Base-by-base conservation (phyloP, 2,329 filamentous ascomycete species). In the Plenodomus biglobosus region DNA sequence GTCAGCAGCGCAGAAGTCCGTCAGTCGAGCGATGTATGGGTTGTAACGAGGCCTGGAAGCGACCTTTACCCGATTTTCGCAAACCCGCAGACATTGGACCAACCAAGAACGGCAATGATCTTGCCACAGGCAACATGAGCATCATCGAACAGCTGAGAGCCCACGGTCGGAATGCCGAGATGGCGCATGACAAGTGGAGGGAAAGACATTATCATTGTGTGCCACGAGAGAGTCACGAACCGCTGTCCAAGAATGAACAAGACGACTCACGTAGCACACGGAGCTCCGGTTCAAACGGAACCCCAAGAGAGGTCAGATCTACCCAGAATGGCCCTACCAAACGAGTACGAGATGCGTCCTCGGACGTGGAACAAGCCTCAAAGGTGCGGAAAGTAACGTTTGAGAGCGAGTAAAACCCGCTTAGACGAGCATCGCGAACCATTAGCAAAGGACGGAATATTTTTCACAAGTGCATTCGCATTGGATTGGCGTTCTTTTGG, bases 11-110 rank as follows among this genome's bases (percentile, higher is more conserved):
- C 15, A 38, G 55, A 20, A 54, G 52, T 32, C 50, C 55, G 35
- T 55, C 56, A 36, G 52, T 61, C 7, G 59, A 62, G 42, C 55
- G 59, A 19, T 62, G 57, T 38, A 38, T 37, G 13, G 58, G 56
- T 8, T 62, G 59, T 30, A 50, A 54, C n/a, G 59, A 61, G 35
- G 46, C 53, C 27, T 62, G 57, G 57, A 53, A 47, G 30, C 52
- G 59, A 10, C 59, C 59, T 8, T 44, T 62, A 10, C 57, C 57
- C 21, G 52, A 32, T 15, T 32, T 32, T 11, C 27, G 13, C 3
- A 24, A 24, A 11, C 27, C 27, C 6, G 15, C 27, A 11, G 11
- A 15, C 3, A 15, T 11, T 15, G 13, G 8, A 3, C 8, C 8
- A 15, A 32, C 27, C 27, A 10, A 8, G 6, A 32, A 7, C 13